Conservation (phyloP, 257 asterid genomes). For the Ilex asprella region DNA sequence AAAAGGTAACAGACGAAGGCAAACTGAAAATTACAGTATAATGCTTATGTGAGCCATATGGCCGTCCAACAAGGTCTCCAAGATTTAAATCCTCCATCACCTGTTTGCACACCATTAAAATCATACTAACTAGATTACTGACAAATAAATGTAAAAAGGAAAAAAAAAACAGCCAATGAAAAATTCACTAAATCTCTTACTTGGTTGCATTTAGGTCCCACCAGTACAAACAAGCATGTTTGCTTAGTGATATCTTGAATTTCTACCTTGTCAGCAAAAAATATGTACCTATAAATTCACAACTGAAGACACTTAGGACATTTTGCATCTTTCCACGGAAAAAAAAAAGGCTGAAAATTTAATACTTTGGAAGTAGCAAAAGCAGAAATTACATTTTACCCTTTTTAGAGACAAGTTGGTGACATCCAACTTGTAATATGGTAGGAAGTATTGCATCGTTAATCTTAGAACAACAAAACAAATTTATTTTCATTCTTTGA, state of each 20-base stretch:
- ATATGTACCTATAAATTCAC: conserved; percentile 62
- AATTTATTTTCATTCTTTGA: too few species aligned
- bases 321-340: too few species aligned
- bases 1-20: not conserved
- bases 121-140: not conserved
- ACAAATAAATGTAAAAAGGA: not conserved
- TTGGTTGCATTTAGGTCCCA: conserved; percentile 71
- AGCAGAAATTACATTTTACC: too few species aligned
- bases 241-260: conserved; percentile 71
- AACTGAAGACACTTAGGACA: not conserved
- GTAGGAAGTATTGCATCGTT: too few species aligned
- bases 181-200: conserved; percentile 35
- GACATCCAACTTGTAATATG: too few species aligned
- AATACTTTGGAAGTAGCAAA: too few species aligned
- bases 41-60: conserved; percentile 89
- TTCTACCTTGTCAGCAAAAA: conserved; percentile 89
- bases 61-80: conserved; percentile 66
- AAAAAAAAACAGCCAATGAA: not conserved
- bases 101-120: conserved; percentile 36
- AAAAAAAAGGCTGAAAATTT: too few species aligned
- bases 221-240: conserved; percentile 70
- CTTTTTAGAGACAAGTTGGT: too few species aligned
- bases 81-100: conserved; percentile 69
- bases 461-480: too few species aligned
- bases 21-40: conserved; percentile 49